Evolutionary conservation across 108 stramenopile species (phyloP).

Genomic region (Phaeodactylum tricornutum): DNA sequence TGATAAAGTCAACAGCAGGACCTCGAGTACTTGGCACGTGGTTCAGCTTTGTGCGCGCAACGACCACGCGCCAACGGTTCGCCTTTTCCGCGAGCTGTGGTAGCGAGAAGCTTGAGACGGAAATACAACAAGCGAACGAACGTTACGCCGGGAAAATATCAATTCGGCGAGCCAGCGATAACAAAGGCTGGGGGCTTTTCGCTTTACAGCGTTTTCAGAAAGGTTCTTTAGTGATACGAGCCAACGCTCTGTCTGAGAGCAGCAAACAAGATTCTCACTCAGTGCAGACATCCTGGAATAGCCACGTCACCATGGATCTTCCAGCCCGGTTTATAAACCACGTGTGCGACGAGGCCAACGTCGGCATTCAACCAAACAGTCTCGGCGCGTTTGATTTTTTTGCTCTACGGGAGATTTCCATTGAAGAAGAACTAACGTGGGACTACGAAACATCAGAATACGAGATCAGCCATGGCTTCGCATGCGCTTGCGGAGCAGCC

Average conservation of each 20-base stretch:
- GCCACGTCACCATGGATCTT: constrained; percentile 40
- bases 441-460: constrained; percentile 50
- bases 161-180: not conserved
- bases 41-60: too few relatives aligned
- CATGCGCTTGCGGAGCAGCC: constrained; percentile 31
- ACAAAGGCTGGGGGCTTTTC: not conserved
- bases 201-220: not conserved
- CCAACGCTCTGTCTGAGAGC: not conserved
- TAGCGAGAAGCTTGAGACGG: too few relatives aligned
- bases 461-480: constrained; percentile 24
- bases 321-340: constrained; percentile 52
- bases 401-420: constrained; percentile 28
- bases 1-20: too few relatives aligned
- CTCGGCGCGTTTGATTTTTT: constrained; percentile 38
- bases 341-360: constrained; percentile 38
- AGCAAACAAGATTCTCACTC: constrained; percentile 22
- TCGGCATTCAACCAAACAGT: constrained; percentile 23
- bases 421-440: constrained; percentile 38
- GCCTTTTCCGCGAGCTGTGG: too few relatives aligned
- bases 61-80: too few relatives aligned
- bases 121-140: constrained; percentile 2
- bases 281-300: constrained; percentile 26
- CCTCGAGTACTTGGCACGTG: too few relatives aligned
- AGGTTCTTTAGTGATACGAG: not conserved
- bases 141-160: not conserved